Conservation (phyloP, 305 asterid species). For the Caryopteris hybrid region DNA sequence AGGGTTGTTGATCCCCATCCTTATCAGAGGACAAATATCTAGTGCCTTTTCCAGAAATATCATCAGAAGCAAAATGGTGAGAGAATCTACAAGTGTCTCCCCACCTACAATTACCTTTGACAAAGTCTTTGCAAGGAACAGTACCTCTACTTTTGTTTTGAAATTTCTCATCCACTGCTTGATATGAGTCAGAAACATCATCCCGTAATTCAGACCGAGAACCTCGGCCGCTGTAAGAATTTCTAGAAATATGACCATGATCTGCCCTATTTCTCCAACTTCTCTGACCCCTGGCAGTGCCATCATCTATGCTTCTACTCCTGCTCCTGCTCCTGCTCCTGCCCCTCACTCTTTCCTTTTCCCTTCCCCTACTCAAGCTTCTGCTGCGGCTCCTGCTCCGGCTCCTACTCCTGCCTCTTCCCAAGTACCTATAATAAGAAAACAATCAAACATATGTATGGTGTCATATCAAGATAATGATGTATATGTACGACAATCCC, state of each 20-base stretch:
- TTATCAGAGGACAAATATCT: conserved; percentile 35
- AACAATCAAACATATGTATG: conserved; percentile 5
- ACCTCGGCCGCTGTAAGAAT: conserved; percentile 32
- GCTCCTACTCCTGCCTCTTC: conserved; percentile 41
- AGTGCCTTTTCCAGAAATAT: conserved; percentile 32
- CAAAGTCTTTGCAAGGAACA: conserved; percentile 57
- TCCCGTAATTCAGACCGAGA: conserved; percentile 40
- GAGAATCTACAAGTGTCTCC: conserved; percentile 83
- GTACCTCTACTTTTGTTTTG: conserved; percentile 45
- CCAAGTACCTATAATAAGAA: conserved; percentile 26
- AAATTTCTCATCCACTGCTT: conserved; percentile 42
- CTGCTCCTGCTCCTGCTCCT: conserved; percentile 48
- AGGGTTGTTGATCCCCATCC: conserved; percentile 36
- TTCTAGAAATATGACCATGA: conserved; percentile 33
- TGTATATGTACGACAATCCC: background rate
- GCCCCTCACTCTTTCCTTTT: conserved; percentile 35
- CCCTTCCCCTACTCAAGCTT: conserved; percentile 39
- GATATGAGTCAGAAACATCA: conserved; percentile 42
- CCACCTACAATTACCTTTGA: conserved; percentile 72
- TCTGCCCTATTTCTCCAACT: conserved; percentile 44
- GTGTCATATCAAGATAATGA: background rate
- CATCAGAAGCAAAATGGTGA: conserved; percentile 55
- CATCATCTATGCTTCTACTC: conserved; percentile 47
- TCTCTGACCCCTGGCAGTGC: conserved; percentile 22
- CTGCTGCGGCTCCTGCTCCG: conserved; percentile 41